A percentile compares a stretch with the other conserved stretches of the same genome.
Conservation (phyloP, 371 early-diverging fungal genomes). For the Gilbertella persicaria region DNA sequence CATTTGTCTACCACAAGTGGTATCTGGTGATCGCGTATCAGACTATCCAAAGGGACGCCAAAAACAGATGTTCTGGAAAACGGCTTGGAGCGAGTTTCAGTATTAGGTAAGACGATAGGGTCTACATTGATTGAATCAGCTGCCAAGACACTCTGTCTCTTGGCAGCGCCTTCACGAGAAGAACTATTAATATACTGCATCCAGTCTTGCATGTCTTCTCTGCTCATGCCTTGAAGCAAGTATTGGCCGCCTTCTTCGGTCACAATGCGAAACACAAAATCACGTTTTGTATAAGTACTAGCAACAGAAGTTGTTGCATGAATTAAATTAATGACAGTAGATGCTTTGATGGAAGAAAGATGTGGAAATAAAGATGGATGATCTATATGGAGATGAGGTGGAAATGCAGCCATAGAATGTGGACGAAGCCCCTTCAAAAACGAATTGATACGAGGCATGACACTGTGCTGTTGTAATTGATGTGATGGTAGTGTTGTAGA, state of each 20-base stretch:
- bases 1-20: slow-evolving; percentile 72
- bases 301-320: slow-evolving; percentile 76
- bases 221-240: slow-evolving; percentile 70
- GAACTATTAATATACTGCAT: slow-evolving; percentile 71
- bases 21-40: slow-evolving; percentile 63
- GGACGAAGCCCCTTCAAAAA: slow-evolving; percentile 35
- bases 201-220: slow-evolving; percentile 80
- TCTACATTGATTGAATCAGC: slow-evolving; percentile 25
- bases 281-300: slow-evolving; percentile 69
- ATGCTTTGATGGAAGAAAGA: slow-evolving; percentile 52
- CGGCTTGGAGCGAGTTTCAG: neutral
- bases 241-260: slow-evolving; percentile 86
- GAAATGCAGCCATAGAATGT: slow-evolving; percentile 17
- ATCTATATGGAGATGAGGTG: neutral
- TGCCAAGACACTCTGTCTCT: slow-evolving; percentile 54
- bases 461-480: slow-evolving; percentile 12
- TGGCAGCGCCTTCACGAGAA: slow-evolving; percentile 74
- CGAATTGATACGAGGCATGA: slow-evolving; percentile 44
- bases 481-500: neutral
- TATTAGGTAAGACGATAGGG: neutral
- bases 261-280: slow-evolving; percentile 79
- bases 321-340: slow-evolving; percentile 79
- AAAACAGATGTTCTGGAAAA: slow-evolving; percentile 41
- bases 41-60: slow-evolving; percentile 60
- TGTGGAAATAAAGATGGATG: neutral